Percentiles rank a stretch among this genome's conserved stretches.
Evolutionary conservation across 148 eudicot species (phyloP).

Genomic region (Rhododendron vialii): DNA sequence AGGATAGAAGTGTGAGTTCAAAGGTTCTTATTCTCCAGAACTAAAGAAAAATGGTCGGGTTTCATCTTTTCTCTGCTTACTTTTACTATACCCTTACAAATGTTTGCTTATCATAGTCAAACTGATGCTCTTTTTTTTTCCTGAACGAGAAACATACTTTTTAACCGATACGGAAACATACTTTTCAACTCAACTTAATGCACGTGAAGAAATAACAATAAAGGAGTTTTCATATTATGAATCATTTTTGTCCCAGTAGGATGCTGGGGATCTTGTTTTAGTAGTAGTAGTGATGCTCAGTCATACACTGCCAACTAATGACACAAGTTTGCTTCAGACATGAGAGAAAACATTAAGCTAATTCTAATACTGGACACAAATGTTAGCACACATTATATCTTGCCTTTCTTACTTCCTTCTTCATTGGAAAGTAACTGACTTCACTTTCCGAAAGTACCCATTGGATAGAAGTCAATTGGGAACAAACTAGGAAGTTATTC

Average conservation of each 20-base stretch:
- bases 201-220: neutral
- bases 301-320: neutral
- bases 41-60: neutral
- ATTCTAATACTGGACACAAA: neutral
- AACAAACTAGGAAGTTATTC: neutral
- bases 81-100: neutral
- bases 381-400: neutral
- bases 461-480: neutral
- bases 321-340: neutral
- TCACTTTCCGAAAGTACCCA: neutral
- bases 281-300: neutral
- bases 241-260: neutral
- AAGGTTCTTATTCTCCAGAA: neutral
- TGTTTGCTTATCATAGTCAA: neutral
- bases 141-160: neutral
- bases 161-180: neutral
- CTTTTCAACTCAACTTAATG: neutral
- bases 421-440: neutral
- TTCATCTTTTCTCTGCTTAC: neutral
- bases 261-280: neutral
- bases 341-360: neutral
- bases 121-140: neutral
- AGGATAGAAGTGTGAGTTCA: neutral
- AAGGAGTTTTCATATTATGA: neutral
- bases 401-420: neutral